Evolutionary conservation across 768 basidiomycete genomes (phyloP).

Genomic region (Sistotremastrum niveocremeum): DNA sequence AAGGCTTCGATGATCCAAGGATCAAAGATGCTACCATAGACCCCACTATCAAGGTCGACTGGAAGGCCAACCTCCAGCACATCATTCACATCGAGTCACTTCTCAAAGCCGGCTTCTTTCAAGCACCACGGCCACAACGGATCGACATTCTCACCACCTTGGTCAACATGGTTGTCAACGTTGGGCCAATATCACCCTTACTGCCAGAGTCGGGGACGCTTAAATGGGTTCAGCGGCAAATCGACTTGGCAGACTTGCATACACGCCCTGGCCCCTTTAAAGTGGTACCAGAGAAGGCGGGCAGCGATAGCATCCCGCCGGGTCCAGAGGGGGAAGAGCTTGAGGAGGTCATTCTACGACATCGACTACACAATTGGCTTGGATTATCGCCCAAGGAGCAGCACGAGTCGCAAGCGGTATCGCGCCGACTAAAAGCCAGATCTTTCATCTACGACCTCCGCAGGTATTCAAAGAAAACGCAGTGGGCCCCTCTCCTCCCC

Average conservation of each 20-base stretch:
- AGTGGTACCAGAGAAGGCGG: slow-evolving; percentile 1
- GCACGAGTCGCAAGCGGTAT: slow-evolving; percentile 27
- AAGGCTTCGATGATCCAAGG: slow-evolving; percentile 56
- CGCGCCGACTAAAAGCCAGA: slow-evolving; percentile 31
- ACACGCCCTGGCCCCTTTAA: slow-evolving; percentile 20
- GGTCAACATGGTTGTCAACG: slow-evolving; percentile 28
- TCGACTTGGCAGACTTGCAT: slow-evolving; percentile 21
- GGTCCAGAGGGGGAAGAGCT: no score
- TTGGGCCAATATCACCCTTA: slow-evolving; percentile 23
- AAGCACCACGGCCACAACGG: slow-evolving; percentile 22
- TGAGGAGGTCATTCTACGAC: slow-evolving; percentile 33
- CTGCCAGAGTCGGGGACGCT: slow-evolving; percentile 33
- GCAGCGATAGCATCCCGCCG: slow-evolving; percentile 22
- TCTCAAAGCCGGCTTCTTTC: slow-evolving; percentile 12
- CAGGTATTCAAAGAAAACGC: slow-evolving; percentile 35
- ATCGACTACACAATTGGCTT: slow-evolving; percentile 35
- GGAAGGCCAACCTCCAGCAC: slow-evolving; percentile 40
- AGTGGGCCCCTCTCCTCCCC: slow-evolving; percentile 44
- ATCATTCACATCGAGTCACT: slow-evolving; percentile 33
- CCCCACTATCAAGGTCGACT: slow-evolving; percentile 24
- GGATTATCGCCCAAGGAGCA: slow-evolving; percentile 29
- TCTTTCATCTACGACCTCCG: slow-evolving; percentile 52
- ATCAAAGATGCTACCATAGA: not conserved
- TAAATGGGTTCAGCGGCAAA: slow-evolving; percentile 25
- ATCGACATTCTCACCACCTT: slow-evolving; percentile 26